Base-by-base conservation (phyloP, 2,329 filamentous ascomycete genomes). In the Fusarium stilboides region DNA sequence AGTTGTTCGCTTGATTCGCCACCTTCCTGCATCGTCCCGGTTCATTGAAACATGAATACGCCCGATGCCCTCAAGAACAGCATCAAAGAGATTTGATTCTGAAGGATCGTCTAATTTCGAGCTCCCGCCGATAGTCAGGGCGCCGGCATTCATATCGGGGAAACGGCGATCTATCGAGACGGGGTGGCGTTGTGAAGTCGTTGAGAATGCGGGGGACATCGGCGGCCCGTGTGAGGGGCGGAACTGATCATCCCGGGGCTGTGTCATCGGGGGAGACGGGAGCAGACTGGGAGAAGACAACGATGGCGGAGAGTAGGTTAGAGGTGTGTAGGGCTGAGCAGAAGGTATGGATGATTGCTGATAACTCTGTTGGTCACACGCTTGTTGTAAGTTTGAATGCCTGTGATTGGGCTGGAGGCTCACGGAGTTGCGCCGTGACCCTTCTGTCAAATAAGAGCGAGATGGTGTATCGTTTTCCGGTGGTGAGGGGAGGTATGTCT, bases 1-100 rank as follows among this genome's bases (percentile, higher is more conserved):
- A 43, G 58, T 57, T 28, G 66, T 40, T 24, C 75, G 69, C 37
- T 68, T 73, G 51, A 83, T 80, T 63, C 82, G 77, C 82, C 81
- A 84, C 40, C 82, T 76, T 5, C 81, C 82, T 13, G 75, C 77
- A 15, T 78, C 73, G 46, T 83, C 79, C 68, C 76, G 71, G 31
- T 63, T 62, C 77, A 84, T 82, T 19, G 72, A 70, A 13, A 83
- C 73, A 31, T 76, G 63, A 44, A 79, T 71, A 9, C 74, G 73
- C 8, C 75, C 75, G 8, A 83, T 78, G 4, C 78, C 81, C 4
- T 81, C 76, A 8, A 83, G 47, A 1, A 83, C 72, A 15, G 77
- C 72, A 20, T 77, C 74, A 22, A 81, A 68, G 3, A 80, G 65
- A 24, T 77, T 77, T 7, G 72, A 69, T 8, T 78, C 75, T 28